Base-by-base conservation (phyloP, 148 eudicot genomes). In the Rheum nobile region DNA sequence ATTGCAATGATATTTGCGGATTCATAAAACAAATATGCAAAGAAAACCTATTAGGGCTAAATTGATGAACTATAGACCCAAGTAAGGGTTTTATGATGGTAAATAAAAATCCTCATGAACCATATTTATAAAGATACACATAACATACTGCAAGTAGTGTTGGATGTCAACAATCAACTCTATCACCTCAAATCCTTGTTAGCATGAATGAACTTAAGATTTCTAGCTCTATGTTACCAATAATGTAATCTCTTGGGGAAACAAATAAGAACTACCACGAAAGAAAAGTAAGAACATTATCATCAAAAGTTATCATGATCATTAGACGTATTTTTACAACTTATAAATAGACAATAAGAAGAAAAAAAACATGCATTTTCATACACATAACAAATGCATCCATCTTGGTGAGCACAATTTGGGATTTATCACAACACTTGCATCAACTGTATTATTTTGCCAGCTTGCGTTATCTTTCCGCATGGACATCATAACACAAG, bases 131-230 rank as follows among this genome's bases (percentile, higher is more conserved):
- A n/a, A n/a, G n/a, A 57, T 57, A 57, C 65, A 57, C 16, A 67
- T 16, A 67, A 67, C 41, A 67, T 67, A 89, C 88, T 93, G 92
- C 69, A 94, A 86, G 84, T 97, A 94, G 43, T 83, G 82, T 80
- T 88, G 81, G 57, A 94, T 88, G 84, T 94, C 96, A 71, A 94
- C 96, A 79, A 94, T 85, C 75, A 94, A 88, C 83, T 88, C 97
- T 70, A 94, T 79, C 52, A 94, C 71, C 80, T 94, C 96, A 84
- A 94, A 94, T 57, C 93, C 98, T 96, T 94, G 84, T 57, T 34
- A 78, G 75, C 78, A 80, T 35, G 39, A 52, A 24, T 9, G 65
- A 7, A 22, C 24, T 24, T 61, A 61, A 24, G 35, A 16, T 8
- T 61, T 26, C 67, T 24, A 29, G 3, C 32, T 61, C 17, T 8